Base-by-base conservation (phyloP, 306 rosid species). In the Lathyrus sativus region DNA sequence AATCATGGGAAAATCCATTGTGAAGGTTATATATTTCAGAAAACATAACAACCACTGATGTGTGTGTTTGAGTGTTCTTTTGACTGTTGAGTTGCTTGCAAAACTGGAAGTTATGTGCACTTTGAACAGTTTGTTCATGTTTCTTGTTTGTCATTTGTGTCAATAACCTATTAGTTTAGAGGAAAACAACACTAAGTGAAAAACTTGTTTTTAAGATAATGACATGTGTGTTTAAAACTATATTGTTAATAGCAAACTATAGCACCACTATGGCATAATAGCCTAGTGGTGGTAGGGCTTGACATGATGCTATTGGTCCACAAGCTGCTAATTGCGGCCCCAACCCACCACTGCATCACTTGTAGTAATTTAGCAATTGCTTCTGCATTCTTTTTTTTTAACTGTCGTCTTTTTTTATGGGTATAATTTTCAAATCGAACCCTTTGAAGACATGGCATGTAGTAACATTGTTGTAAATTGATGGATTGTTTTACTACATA, bases 21-120 rank as follows among this genome's bases (percentile, higher is more conserved):
- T 59, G 64, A 33, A 59, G 17, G 24, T 7, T 45, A 35, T 7
- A 62, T 53, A 53, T 53, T 64, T 73, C 44, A 73, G 54, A 51
- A 26, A 53, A 51, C 24, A 39, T 13, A 37, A 26, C 24, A 1
- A 46, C 12, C 31, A 44, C 5, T 41, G 58, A 9, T 12, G 49
- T 35, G 55, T 49, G 45, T 60, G 4, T 24, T 14, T 29, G 38
- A 55, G 18, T 6, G n/a, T 53, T 37, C 11, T 35, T 53, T 14
- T 26, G 43, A 14, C 66, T 65, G 7, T 13, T 11, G 5, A n/a
- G 41, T 7, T 71, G 9, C 67, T 57, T 13, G 44, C 9, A 19
- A n/a, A 43, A 14, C 0, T 37, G 67, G 14, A 45, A 66, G 26
- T 48, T 46, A 12, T 26, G 62, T 55, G 42, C 67, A 22, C 42